phyloP scores from a whole-genome alignment of 345 rosid species.

The Syzygium aromaticum region DNA sequence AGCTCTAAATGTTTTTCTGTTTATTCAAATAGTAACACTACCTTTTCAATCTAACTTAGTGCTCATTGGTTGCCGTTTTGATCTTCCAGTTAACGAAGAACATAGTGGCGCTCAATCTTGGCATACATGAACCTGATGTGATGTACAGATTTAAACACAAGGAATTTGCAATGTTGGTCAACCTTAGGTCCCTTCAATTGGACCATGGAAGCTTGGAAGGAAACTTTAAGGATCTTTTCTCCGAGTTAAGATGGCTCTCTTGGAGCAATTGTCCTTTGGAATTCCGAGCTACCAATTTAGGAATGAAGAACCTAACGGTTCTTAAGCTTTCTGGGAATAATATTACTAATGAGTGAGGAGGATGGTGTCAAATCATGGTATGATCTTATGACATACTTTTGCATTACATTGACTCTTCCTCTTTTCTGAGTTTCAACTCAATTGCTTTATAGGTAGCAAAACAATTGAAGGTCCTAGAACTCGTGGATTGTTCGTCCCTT shows the following conservation, averaged over 20 bases:
- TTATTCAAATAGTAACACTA: not conserved
- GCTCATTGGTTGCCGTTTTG: not conserved
- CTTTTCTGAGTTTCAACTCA: not conserved
- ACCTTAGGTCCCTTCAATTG: not conserved
- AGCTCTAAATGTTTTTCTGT: fast-evolving
- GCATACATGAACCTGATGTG: fast-evolving
- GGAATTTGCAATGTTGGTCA: not conserved
- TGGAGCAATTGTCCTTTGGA: not conserved
- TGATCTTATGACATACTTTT: not conserved
- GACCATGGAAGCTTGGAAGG: not conserved
- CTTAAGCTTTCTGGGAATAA: not conserved
- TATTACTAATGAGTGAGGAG: not conserved
- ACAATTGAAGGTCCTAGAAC: not conserved
- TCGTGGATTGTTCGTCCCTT: not conserved
- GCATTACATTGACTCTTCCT: not conserved
- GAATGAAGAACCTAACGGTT: not conserved
- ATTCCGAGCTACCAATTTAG: not conserved
- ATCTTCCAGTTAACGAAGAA: not conserved
- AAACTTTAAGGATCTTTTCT: not conserved
- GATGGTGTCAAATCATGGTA: not conserved
- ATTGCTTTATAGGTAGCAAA: not conserved
- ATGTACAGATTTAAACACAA: not conserved
- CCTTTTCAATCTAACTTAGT: not conserved
- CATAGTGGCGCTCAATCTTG: not conserved
- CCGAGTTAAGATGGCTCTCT: not conserved